phyloP scores from a whole-genome alignment of 345 rosid species.

The Lepidium aucheri region DNA sequence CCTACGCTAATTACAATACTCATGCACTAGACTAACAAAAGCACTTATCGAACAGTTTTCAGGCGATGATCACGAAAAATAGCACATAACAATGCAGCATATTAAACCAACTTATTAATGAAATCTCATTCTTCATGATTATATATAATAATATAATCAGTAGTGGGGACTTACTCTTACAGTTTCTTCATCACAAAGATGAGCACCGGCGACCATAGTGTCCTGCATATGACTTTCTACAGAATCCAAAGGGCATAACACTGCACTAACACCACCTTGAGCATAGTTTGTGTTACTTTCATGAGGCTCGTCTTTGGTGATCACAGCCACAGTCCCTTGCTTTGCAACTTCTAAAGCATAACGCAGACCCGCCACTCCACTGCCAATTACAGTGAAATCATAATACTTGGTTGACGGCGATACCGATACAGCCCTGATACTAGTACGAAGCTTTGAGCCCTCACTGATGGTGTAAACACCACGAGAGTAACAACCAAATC shows the following conservation, averaged over 20 bases:
- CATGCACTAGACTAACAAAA: not conserved
- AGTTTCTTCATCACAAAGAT: conserved; percentile 91
- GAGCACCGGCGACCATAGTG: conserved; percentile 91
- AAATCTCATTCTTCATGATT: not conserved
- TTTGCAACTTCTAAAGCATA: conserved; percentile 93
- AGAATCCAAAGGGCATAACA: conserved; percentile 83
- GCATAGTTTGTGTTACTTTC: conserved; percentile 98
- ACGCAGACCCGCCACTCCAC: conserved; percentile 96
- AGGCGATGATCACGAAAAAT: not conserved
- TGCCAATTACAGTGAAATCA: conserved; percentile 89
- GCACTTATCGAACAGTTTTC: not conserved
- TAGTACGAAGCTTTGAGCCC: conserved; percentile 20
- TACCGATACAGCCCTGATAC: conserved; percentile 24
- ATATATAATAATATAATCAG: not conserved
- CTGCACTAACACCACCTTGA: conserved; percentile 98
- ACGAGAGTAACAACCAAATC: conserved; percentile 31
- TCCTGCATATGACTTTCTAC: conserved; percentile 98
- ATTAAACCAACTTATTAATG: not conserved
- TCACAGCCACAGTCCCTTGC: conserved; percentile 82
- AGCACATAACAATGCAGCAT: not conserved
- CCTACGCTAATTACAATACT: not conserved
- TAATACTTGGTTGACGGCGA: conserved; percentile 59
- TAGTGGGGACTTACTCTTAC: conserved; percentile 60
- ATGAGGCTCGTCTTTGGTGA: conserved; percentile 95
- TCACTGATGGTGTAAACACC: conserved; percentile 17